These are phyloP conservation scores for Yamadazyma diospyri DNA, from an alignment of 1,139 yeast genomes.

Conservation along the genomic window DNA sequence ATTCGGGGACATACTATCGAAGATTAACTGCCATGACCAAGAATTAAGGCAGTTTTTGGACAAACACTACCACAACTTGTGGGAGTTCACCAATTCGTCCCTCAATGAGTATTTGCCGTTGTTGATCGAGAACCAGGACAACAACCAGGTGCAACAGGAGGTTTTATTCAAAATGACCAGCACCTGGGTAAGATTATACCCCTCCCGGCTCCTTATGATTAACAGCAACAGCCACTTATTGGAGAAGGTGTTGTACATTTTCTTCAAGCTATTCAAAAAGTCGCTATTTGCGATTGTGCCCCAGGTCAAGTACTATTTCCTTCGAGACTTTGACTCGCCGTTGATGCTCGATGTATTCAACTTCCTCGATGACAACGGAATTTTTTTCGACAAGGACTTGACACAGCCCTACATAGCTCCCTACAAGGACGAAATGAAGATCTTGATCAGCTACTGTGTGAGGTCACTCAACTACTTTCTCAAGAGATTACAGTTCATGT, in stretches of 20 bases:
- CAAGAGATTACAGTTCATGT: conserved; percentile 14
- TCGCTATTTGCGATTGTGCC: conserved; percentile 37
- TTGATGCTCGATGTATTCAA: conserved; percentile 38
- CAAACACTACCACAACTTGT: conserved; percentile 23
- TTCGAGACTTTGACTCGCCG: conserved; percentile 44
- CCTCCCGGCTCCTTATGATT: conserved; percentile 26
- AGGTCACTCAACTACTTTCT: conserved; percentile 30
- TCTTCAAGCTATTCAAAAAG: conserved; percentile 34
- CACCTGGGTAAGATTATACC: conserved; percentile 38
- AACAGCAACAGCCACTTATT: conserved; percentile 25
- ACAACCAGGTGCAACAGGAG: conserved; percentile 33
- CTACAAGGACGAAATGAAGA: conserved; percentile 20
- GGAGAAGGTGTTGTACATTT: conserved; percentile 32
- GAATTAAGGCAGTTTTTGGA: conserved; percentile 4
- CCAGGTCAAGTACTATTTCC: conserved; percentile 39
- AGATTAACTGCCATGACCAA: background rate
- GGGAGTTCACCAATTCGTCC: conserved; percentile 23
- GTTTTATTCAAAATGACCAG: conserved; percentile 34
- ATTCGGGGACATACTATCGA: conserved; percentile 19
- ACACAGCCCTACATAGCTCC: conserved; percentile 4
- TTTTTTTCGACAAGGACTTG: conserved; percentile 21
- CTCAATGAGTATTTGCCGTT: conserved; percentile 27
- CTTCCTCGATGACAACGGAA: conserved; percentile 24
- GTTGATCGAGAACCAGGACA: conserved; percentile 21
- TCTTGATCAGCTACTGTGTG: conserved; percentile 29